These are phyloP conservation scores for Fagopyrum esculentum DNA, from an alignment of 148 eudicot genomes.

Conservation along the genomic window DNA sequence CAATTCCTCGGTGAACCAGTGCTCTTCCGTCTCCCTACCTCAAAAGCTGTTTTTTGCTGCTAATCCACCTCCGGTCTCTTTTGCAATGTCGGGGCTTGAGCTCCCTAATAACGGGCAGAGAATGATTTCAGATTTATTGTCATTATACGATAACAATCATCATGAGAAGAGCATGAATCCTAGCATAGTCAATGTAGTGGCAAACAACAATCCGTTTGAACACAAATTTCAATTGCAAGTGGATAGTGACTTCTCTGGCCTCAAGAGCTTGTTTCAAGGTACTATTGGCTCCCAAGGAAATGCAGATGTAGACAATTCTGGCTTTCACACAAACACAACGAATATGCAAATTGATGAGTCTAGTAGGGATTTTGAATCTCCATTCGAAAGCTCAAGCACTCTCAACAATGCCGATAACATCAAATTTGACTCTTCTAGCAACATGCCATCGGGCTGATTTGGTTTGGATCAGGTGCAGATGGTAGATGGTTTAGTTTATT, in stretches of 20 bases:
- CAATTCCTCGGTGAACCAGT: conserved; percentile 13
- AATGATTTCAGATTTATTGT: conserved; percentile 32
- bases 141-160: conserved; percentile 23
- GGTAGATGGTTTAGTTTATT: not conserved
- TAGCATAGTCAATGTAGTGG: not conserved
- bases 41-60: not conserved
- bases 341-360: conserved; percentile 25
- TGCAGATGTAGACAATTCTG: conserved; percentile 14
- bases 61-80: conserved; percentile 14
- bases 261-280: conserved; percentile 17
- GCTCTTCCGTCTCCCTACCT: not conserved
- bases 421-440: not conserved
- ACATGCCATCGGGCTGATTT: conserved; percentile 10
- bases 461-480: not conserved
- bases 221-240: conserved; percentile 13
- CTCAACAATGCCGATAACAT: not conserved
- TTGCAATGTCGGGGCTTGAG: conserved; percentile 25
- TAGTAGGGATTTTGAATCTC: conserved; percentile 24
- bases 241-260: conserved; percentile 18
- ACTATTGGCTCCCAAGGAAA: conserved; percentile 19
- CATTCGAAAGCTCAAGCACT: conserved; percentile 16
- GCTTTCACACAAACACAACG: conserved; percentile 10
- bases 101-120: conserved; percentile 41
- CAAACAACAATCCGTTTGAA: conserved; percentile 15
- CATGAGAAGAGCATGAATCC: conserved; percentile 18